A percentile compares a stretch with the other conserved stretches of the same genome.
Conservation (phyloP, 768 basidiomycete species). For the Leccinum imitatum region DNA sequence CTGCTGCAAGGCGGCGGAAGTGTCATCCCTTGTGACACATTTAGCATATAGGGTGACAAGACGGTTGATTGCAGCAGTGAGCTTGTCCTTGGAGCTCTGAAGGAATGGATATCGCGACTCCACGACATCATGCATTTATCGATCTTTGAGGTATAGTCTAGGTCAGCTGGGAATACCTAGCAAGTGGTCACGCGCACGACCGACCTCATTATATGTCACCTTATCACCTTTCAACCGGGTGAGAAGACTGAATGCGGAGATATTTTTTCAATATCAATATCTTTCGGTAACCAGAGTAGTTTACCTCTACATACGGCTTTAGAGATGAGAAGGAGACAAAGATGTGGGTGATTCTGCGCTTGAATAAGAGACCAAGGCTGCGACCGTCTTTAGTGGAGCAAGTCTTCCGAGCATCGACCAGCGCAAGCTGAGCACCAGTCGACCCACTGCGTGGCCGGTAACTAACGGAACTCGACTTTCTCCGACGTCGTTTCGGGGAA, state of each 20-base stretch:
- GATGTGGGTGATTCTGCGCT: too few species aligned
- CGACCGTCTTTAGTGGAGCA: constrained; percentile 19
- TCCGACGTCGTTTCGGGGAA: constrained; percentile 34
- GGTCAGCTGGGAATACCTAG: neutral
- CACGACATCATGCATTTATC: too few species aligned
- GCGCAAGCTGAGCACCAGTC: constrained; percentile 2
- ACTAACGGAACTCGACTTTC: constrained; percentile 33
- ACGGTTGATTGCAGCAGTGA: constrained; percentile 55
- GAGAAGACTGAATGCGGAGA: constrained; percentile 22
- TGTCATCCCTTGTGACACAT: constrained; percentile 78
- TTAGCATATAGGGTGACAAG: constrained; percentile 65
- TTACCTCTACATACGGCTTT: constrained; percentile 86
- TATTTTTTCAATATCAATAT: constrained; percentile 82
- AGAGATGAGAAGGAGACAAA: too few species aligned
- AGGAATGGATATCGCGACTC: constrained; percentile 55
- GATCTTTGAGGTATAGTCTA: constrained; percentile 45
- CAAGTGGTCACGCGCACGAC: constrained; percentile 3
- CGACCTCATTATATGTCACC: constrained; percentile 61
- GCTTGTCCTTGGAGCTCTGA: constrained; percentile 54
- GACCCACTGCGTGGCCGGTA: constrained; percentile 26
- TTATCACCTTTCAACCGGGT: constrained; percentile 74
- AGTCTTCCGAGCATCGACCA: constrained; percentile 10
- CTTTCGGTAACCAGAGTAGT: constrained; percentile 91
- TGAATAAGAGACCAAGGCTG: too few species aligned
- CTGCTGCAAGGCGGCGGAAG: constrained; percentile 71